Percentiles rank a stretch among this genome's conserved stretches.
Evolutionary conservation across 2,329 filamentous ascomycete genomes (phyloP).

Genomic region (Trichophyton benhamiae): DNA sequence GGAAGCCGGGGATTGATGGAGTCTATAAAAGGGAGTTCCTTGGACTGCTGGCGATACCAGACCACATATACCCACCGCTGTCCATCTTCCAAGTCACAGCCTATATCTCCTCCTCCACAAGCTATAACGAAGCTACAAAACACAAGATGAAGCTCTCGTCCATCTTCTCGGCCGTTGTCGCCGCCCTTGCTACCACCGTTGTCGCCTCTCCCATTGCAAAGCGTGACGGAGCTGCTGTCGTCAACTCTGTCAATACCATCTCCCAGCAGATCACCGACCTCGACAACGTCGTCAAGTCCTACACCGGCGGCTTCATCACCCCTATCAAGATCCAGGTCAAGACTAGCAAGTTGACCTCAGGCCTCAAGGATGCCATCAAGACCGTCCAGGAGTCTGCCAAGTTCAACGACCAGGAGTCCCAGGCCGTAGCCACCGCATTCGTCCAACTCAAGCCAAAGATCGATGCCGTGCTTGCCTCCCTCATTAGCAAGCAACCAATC

Average conservation of each 20-base stretch:
- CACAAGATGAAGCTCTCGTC: neutral
- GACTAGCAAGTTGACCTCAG: neutral
- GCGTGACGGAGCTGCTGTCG: neutral
- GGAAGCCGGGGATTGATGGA: neutral
- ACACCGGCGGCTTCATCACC: neutral
- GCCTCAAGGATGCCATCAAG: neutral
- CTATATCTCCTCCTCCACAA: neutral
- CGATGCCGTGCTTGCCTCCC: neutral
- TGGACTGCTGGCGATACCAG: neutral
- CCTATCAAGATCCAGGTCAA: neutral
- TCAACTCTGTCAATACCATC: neutral
- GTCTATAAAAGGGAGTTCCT: neutral
- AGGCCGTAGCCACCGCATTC: neutral
- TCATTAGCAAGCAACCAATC: neutral
- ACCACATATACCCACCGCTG: neutral
- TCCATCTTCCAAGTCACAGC: neutral
- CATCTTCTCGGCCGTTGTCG: slow-evolving; percentile 1
- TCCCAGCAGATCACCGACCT: neutral
- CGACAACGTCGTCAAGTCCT: neutral
- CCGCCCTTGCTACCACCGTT: neutral
- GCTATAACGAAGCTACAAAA: too few species aligned
- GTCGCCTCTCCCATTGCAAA: neutral
- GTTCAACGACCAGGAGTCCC: slow-evolving; percentile 2
- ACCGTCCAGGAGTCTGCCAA: neutral
- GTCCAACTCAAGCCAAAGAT: neutral